Evolutionary conservation across 495 filamentous ascomycete genomes (phyloP), one percentile per base, ranked within the genome.

Genomic region (Achaetomiella virescens): DNA sequence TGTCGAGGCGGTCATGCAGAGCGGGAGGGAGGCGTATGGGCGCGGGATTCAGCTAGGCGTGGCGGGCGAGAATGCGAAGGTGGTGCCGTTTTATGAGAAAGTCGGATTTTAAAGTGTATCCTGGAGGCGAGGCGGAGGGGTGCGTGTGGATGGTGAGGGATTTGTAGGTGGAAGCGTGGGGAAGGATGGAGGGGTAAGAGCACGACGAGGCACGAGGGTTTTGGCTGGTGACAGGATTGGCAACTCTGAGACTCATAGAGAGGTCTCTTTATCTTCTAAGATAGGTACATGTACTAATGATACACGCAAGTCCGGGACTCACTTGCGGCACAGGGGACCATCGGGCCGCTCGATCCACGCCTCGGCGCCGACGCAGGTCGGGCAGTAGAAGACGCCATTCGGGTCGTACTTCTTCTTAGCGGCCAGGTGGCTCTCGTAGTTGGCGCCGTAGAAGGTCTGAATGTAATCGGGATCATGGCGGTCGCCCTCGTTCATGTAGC

Each of bases 381-480:
- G 68, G 21, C 77, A 77, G 62, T 79, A 84, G 61, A 82, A 80
- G 6, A 83, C 20, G 0, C 63, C 64, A 33, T 63, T 64, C 5
- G 81, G 82, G 59, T 85, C 82, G 51, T 71, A 75, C 40, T 68
- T 65, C 52, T 72, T 65, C 74, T 84, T 82, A 44, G 82, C 55
- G 27, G 64, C 46, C 10, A 75, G 65, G 43, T 84, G 66, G 7
- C 73, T 67, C 1, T 51, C 60, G 55, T 85, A 85, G 46, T 79
- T 74, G 18, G 22, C 37, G 0, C 81, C 81, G 52, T 77, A 85
- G 63, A 82, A 85, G 4, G 72, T 67, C 60, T 75, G 61, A 63
- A 83, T 75, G 71, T 79, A 84, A 44, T 81, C 62, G 2, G 81
- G 80, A 62, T 84, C 79, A n/a, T 70, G 58, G 17, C 77, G 68